Base-by-base conservation (phyloP, 345 rosid genomes). In the Chamaenerion angustifolium region DNA sequence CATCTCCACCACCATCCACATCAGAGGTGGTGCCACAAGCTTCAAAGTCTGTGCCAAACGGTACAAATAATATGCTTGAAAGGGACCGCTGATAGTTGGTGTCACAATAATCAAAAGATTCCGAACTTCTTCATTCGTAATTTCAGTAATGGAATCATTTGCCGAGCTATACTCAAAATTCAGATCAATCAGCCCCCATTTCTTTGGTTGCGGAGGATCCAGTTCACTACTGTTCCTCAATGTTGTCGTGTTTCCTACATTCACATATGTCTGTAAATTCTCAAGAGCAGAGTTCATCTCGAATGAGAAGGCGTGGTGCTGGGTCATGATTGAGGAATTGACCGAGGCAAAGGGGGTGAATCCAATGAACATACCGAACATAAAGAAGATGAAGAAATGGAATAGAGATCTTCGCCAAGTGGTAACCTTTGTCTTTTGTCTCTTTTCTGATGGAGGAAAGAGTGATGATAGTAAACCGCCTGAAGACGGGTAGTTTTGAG, bases 1-100 rank as follows among this genome's bases (percentile, higher is more conserved):
- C 83, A 64, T 70, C 61, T 76, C 83, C 68, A 76, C 81, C 58
- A 82, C 83, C 44, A 78, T 71, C 90, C 85, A 82, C 70, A 82
- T 54, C 10, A 82, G 53, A 47, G 85, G 90, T 60, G 79, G 76
- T 37, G 60, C 60, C n/a, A 70, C 73, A 18, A 66, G 68, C 52
- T 58, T 74, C 56, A 82, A 54, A 10, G 83, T 64, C 46, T 71
- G 48, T 0, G 76, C 79, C 71, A 78, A 51, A 35, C 73, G 77
- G 48, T 65, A 74, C 62, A 82, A 58, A 65, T 71, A 68, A 64
- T 66, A 72, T n/a, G 79, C 77, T 60, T 79, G 81, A 56, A 72
- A 57, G 2, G 61, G 62, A 12, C 64, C 48, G 56, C 69, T 21
- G 62, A 48, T 25, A 0, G 85, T 74, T 11, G 79, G 72, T 44